Percentiles rank a stretch among this genome's conserved stretches.
Evolutionary conservation across 495 filamentous ascomycete genomes (phyloP).

Genomic region (Trichocladium antarcticum): DNA sequence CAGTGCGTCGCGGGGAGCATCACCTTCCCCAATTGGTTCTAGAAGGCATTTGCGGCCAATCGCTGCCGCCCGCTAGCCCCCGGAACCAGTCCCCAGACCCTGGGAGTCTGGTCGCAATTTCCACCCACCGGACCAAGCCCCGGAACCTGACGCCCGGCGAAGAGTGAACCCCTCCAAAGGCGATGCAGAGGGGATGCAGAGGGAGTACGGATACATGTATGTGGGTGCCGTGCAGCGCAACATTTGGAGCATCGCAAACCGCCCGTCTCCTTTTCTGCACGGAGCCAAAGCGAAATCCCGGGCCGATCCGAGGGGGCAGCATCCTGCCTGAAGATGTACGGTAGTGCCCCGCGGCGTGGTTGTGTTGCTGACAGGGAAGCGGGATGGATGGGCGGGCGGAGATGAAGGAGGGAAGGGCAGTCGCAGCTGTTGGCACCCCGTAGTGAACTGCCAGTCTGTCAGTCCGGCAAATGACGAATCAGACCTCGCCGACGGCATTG

Average conservation of each 20-base stretch:
- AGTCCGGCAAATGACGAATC: background rate
- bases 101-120: conserved; percentile 15
- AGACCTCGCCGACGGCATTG: background rate
- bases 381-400: too few relatives aligned
- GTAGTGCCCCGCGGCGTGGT: too few relatives aligned
- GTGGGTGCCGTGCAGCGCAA: too few relatives aligned
- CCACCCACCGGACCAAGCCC: background rate
- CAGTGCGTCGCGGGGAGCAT: background rate
- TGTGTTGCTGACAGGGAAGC: background rate
- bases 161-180: background rate
- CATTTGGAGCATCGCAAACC: too few relatives aligned
- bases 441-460: background rate
- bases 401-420: too few relatives aligned
- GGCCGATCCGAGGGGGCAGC: too few relatives aligned
- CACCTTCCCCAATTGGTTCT: conserved; percentile 17
- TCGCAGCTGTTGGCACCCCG: too few relatives aligned
- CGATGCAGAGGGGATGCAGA: too few relatives aligned
- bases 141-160: background rate
- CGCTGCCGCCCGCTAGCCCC: conserved; percentile 3
- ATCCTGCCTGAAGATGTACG: too few relatives aligned
- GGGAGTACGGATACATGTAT: too few relatives aligned
- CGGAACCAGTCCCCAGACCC: conserved; percentile 1
- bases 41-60: conserved; percentile 11
- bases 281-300: too few relatives aligned
- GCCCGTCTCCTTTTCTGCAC: too few relatives aligned